A percentile compares a stretch with the other conserved stretches of the same genome.
Evolutionary conservation across 345 rosid genomes (phyloP).

Genomic region (Theobroma cacao): DNA sequence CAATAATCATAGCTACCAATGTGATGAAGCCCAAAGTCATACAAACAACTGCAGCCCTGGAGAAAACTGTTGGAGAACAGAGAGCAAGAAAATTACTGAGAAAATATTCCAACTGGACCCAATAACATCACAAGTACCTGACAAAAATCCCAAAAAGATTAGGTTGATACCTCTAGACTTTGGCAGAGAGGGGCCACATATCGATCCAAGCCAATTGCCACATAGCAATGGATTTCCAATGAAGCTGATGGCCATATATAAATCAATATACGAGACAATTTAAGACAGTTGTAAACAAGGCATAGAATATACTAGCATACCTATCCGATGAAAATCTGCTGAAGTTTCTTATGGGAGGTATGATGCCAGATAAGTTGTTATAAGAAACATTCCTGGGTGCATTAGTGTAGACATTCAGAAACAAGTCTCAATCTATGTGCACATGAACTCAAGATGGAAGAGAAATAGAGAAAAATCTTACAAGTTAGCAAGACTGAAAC

Average conservation of each 20-base stretch:
- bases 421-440: neutral
- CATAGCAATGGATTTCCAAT: slow-evolving; percentile 76
- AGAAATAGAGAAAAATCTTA: slow-evolving; percentile 26
- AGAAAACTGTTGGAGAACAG: slow-evolving; percentile 35
- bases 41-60: slow-evolving; percentile 64
- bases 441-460: neutral
- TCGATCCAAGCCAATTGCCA: slow-evolving; percentile 81
- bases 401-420: neutral
- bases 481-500: slow-evolving; percentile 71
- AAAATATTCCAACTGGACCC: neutral
- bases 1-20: slow-evolving; percentile 43
- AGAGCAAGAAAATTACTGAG: neutral
- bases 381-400: slow-evolving; percentile 68
- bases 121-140: neutral
- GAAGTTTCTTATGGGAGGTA: slow-evolving; percentile 64
- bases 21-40: slow-evolving; percentile 52
- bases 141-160: neutral
- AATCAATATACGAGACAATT: neutral
- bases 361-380: slow-evolving; percentile 78
- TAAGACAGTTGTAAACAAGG: neutral
- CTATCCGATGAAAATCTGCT: slow-evolving; percentile 64
- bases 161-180: slow-evolving; percentile 51
- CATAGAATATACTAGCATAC: slow-evolving; percentile 21
- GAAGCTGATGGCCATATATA: slow-evolving; percentile 41
- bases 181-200: slow-evolving; percentile 50